These are phyloP conservation scores for Choanephora cucurbitarum DNA, from an alignment of 371 early-diverging fungal genomes.

Conservation along the genomic window DNA sequence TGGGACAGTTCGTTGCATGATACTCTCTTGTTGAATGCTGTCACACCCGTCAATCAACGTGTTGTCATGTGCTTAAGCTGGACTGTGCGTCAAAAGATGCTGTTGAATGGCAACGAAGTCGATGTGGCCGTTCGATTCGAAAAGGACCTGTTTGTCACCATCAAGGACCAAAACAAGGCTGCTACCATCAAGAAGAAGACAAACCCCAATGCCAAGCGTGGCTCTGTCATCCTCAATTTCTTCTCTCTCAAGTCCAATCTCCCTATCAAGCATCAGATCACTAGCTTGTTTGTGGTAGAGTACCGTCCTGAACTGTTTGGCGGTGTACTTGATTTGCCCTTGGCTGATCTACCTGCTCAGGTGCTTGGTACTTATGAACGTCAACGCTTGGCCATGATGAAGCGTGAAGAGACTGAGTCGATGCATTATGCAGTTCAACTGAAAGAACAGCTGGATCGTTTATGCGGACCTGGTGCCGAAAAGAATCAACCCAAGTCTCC, in stretches of 20 bases:
- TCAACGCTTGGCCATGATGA: conserved; percentile 3
- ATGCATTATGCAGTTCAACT: conserved; percentile 14
- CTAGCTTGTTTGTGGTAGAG: conserved; percentile 41
- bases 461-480: conserved; percentile 1
- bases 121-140: conserved; percentile 46
- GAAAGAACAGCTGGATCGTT: conserved; percentile 21
- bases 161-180: conserved; percentile 48
- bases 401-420: conserved; percentile 8
- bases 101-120: conserved; percentile 26
- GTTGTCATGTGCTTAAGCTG: conserved; percentile 55
- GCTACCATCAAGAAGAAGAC: conserved; percentile 34
- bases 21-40: conserved; percentile 68
- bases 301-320: conserved; percentile 50
- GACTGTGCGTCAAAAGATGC: conserved; percentile 43
- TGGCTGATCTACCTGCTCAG: conserved; percentile 18
- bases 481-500: background rate
- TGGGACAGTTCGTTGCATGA: conserved; percentile 90
- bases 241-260: conserved; percentile 14
- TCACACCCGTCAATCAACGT: conserved; percentile 60
- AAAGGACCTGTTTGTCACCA: conserved; percentile 58
- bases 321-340: conserved; percentile 40
- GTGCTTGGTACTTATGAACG: conserved; percentile 4
- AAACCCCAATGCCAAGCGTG: conserved; percentile 35
- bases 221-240: conserved; percentile 28
- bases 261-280: conserved; percentile 28